phyloP scores from a whole-genome alignment of 2,329 filamentous ascomycete genomes.

The Phoma sp. region DNA sequence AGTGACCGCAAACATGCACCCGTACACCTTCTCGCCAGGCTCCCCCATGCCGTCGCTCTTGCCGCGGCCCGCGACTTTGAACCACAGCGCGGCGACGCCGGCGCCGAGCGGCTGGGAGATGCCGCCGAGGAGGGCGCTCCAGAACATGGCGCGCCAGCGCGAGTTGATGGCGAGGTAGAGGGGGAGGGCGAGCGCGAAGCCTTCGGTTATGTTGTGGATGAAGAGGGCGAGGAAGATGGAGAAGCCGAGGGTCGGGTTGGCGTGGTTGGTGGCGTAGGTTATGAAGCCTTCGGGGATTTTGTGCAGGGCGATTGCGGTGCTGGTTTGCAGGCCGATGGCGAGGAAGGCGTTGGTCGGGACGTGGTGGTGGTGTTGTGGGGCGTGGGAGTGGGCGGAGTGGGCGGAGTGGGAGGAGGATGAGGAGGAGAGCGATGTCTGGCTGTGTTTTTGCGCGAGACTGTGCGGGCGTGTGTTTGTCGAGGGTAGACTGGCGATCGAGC shows the following conservation, averaged over 20 bases:
- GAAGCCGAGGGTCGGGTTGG: slow-evolving; percentile 85
- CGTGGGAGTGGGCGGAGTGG: slow-evolving; percentile 27
- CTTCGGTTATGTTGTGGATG: slow-evolving; percentile 98
- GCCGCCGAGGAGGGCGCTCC: slow-evolving; percentile 83
- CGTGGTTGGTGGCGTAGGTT: slow-evolving; percentile 96
- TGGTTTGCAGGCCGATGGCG: slow-evolving; percentile 93
- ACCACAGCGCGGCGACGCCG: slow-evolving; percentile 83
- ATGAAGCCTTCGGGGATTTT: slow-evolving; percentile 90
- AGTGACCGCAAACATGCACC: slow-evolving; percentile 84
- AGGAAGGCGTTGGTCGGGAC: slow-evolving; percentile 93
- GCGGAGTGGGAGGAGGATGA: slow-evolving; percentile 12
- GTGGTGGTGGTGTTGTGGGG: slow-evolving; percentile 82
- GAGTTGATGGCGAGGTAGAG: slow-evolving; percentile 89
- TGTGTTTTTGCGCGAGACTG: slow-evolving; percentile 8
- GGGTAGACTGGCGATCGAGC: slow-evolving; percentile 24
- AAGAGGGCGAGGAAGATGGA: slow-evolving; percentile 95
- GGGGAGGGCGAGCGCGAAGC: slow-evolving; percentile 90
- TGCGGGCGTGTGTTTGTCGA: slow-evolving; percentile 14
- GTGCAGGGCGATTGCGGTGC: slow-evolving; percentile 91
- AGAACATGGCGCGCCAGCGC: slow-evolving; percentile 80
- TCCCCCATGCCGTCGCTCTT: slow-evolving; percentile 50
- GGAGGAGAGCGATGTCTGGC: slow-evolving; percentile 9
- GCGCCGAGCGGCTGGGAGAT: slow-evolving; percentile 88
- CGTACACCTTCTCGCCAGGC: slow-evolving; percentile 68
- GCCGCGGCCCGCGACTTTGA: slow-evolving; percentile 69